Evolutionary conservation across 2,329 filamentous ascomycete genomes (phyloP).

Genomic region (Apiospora kogelbergensis): DNA sequence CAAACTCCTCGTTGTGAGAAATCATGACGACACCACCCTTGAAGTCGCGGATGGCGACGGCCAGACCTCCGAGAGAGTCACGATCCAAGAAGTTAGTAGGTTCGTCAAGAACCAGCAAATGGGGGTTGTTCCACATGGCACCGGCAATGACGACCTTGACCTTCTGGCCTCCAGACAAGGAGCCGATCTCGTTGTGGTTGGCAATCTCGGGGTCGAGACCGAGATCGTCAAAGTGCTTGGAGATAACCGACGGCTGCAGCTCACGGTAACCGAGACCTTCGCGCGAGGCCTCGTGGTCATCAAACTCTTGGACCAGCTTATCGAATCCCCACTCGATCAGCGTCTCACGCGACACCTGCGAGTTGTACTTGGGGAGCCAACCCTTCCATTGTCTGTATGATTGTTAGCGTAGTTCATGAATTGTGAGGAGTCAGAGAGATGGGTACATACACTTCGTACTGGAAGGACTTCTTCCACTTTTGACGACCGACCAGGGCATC

Average conservation of each 20-base stretch:
- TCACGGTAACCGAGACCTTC: constrained; percentile 96
- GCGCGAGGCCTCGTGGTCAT: constrained; percentile 97
- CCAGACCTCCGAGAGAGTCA: constrained; percentile 92
- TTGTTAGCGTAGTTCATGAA: neutral
- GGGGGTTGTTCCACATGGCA: constrained; percentile 99
- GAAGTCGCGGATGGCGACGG: constrained; percentile 97
- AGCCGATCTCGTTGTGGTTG: constrained; percentile 97
- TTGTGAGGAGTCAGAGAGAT: neutral
- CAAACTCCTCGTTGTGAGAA: constrained; percentile 98
- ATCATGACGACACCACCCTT: constrained; percentile 99
- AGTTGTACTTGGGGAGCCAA: constrained; percentile 90
- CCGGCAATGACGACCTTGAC: constrained; percentile 98
- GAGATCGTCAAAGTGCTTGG: constrained; percentile 96
- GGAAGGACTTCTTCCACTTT: constrained; percentile 99
- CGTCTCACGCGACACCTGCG: constrained; percentile 89
- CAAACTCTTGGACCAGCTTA: constrained; percentile 96
- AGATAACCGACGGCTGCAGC: constrained; percentile 89
- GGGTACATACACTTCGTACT: constrained; percentile 83
- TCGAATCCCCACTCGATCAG: constrained; percentile 80
- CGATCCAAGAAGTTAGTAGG: constrained; percentile 99
- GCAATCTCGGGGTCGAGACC: constrained; percentile 96
- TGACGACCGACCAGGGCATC: constrained; percentile 93
- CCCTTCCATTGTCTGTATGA: constrained; percentile 77
- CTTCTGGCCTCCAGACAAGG: constrained; percentile 94
- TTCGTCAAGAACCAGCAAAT: constrained; percentile 95